These are phyloP conservation scores for Apium graveolens DNA, from an alignment of 129 eudicot genomes.

Conservation along the genomic window DNA sequence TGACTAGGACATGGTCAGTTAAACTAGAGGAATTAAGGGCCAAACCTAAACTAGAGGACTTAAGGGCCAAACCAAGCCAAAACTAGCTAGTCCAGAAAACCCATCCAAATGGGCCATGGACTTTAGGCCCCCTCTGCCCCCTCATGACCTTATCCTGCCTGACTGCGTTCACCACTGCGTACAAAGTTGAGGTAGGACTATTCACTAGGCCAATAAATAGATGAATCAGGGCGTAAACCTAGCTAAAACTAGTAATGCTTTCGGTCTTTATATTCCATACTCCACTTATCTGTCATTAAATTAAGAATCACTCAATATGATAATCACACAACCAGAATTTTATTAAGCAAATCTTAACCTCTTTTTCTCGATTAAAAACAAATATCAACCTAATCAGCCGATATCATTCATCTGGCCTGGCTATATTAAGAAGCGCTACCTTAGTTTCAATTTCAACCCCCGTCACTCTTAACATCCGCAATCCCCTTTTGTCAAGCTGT, in stretches of 20 bases:
- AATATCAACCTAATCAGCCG: neutral
- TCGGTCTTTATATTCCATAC: neutral
- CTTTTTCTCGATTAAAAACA: neutral
- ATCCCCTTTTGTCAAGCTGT: neutral
- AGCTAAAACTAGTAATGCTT: neutral
- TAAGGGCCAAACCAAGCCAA: neutral
- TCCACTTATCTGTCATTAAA: neutral
- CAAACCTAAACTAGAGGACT: neutral
- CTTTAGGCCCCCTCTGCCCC: neutral
- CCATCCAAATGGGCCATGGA: neutral
- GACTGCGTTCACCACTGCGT: neutral
- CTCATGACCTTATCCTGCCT: neutral
- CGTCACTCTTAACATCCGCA: neutral
- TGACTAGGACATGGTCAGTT: neutral
- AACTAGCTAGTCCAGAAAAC: neutral
- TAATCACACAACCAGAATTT: neutral
- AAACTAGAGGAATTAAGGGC: neutral
- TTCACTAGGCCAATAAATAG: neutral
- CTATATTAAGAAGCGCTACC: neutral
- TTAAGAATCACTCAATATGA: neutral
- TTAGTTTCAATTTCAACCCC: neutral
- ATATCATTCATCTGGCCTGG: neutral
- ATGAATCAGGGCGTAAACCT: neutral
- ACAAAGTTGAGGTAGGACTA: neutral
- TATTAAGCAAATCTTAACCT: neutral